These are phyloP conservation scores for Aspergillus chevalieri DNA, from an alignment of 2,329 filamentous ascomycete genomes.

Conservation along the genomic window DNA sequence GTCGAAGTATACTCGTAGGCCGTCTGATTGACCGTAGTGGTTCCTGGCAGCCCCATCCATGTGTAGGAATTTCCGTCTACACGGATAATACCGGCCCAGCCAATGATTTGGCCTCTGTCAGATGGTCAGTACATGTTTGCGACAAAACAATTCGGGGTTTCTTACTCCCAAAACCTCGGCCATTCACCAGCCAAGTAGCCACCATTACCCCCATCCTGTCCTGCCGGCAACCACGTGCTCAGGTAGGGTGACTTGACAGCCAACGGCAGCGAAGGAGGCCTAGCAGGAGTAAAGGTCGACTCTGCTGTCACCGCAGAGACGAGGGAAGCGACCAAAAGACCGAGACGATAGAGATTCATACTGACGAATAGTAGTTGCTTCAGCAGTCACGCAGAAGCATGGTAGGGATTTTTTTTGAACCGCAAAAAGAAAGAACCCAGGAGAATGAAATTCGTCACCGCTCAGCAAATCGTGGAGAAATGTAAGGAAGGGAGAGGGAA, in stretches of 20 bases:
- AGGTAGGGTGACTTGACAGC: conserved; percentile 71
- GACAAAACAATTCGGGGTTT: not conserved
- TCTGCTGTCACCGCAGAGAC: conserved; percentile 17
- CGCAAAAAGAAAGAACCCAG: too few species aligned
- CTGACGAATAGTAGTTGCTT: conserved; percentile 9
- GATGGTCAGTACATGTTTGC: conserved; percentile 9
- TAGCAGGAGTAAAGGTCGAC: conserved; percentile 58
- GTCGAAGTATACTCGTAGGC: conserved; percentile 67
- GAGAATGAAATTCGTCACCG: not conserved
- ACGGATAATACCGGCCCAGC: conserved; percentile 63
- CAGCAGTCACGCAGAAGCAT: conserved; percentile 12
- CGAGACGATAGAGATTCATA: conserved; percentile 25
- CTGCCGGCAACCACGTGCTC: conserved; percentile 62
- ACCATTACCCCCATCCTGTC: conserved; percentile 56
- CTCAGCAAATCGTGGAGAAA: not conserved
- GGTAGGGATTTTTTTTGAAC: not conserved
- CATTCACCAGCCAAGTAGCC: conserved; percentile 64
- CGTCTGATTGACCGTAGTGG: conserved; percentile 50
- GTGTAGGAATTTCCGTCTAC: conserved; percentile 60
- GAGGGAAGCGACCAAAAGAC: conserved; percentile 18
- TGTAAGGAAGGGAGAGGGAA: not conserved
- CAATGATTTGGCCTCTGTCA: conserved; percentile 50
- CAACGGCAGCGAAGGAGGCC: conserved; percentile 63
- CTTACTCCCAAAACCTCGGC: conserved; percentile 62
- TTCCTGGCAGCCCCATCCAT: conserved; percentile 59